Percentiles rank a stretch among this genome's conserved stretches.
Conservation (phyloP, 352 stramenopile species). For the Phytopythium sindhum region DNA sequence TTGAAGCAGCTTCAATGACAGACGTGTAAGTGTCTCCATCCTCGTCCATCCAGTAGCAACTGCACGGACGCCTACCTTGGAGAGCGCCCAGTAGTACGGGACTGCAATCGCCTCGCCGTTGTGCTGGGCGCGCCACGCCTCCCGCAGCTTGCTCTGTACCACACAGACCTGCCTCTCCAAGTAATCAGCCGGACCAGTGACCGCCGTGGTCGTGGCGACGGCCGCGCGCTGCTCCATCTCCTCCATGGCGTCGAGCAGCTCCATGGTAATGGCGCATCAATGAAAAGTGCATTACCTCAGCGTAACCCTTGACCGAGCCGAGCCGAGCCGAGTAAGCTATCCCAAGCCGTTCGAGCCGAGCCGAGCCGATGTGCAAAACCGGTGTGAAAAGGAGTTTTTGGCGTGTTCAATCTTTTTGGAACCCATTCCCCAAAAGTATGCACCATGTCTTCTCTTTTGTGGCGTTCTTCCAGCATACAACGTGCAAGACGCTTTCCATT, state of each 20-base stretch:
- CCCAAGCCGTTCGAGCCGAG: too few relatives aligned
- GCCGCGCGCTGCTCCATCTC: slow-evolving; percentile 24
- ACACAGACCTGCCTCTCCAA: slow-evolving; percentile 42
- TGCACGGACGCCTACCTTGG: slow-evolving; percentile 22
- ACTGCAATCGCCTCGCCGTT: slow-evolving; percentile 15
- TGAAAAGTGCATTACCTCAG: too few relatives aligned
- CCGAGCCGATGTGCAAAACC: not conserved
- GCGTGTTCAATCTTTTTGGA: not conserved
- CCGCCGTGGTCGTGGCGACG: not conserved
- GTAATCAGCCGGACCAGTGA: slow-evolving; percentile 25
- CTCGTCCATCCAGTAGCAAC: not conserved
- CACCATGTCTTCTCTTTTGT: slow-evolving; percentile 7
- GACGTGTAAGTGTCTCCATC: not conserved
- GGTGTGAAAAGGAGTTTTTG: not conserved
- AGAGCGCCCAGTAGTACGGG: slow-evolving; percentile 57
- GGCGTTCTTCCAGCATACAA: not conserved
- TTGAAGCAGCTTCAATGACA: slow-evolving; percentile 26
- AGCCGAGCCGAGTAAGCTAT: too few relatives aligned
- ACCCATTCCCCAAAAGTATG: slow-evolving; percentile 4
- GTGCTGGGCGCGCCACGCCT: slow-evolving; percentile 38
- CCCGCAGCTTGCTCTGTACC: slow-evolving; percentile 34
- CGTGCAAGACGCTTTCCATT: not conserved
- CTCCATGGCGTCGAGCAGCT: slow-evolving; percentile 59
- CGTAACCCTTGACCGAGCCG: too few relatives aligned
- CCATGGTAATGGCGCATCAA: not conserved